phyloP scores from a whole-genome alignment of 2,329 filamentous ascomycete genomes.

The Escovopsis sp. region DNA sequence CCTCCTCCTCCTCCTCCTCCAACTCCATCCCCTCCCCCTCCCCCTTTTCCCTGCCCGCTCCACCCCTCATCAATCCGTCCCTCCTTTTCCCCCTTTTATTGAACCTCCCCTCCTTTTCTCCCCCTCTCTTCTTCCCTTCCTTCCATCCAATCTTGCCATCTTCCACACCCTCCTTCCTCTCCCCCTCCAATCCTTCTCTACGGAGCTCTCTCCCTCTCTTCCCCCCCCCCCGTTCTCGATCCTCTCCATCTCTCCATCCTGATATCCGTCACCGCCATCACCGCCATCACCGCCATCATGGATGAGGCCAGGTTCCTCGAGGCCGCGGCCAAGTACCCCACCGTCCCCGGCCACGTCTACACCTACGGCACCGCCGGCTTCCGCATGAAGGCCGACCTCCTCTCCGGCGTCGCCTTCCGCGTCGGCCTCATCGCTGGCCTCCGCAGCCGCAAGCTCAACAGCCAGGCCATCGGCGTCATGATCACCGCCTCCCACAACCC shows the following conservation, averaged over 20 bases:
- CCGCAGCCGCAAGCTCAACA: constrained; percentile 75
- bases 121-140: background rate
- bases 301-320: constrained; percentile 37
- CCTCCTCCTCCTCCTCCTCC: background rate
- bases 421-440: constrained; percentile 81
- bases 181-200: background rate
- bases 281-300: constrained; percentile 22
- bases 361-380: constrained; percentile 55
- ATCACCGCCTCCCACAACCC: constrained; percentile 91
- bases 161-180: background rate
- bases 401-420: constrained; percentile 84
- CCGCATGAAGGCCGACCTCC: constrained; percentile 58
- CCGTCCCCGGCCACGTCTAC: constrained; percentile 38
- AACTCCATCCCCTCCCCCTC: too few species aligned
- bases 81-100: too few species aligned
- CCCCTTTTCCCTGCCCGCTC: too few species aligned
- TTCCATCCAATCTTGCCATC: background rate
- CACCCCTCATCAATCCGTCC: too few species aligned
- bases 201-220: background rate
- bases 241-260: too few species aligned
- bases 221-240: too few species aligned
- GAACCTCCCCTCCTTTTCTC: background rate
- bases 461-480: constrained; percentile 92
- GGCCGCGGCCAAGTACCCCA: constrained; percentile 47
- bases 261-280: background rate